Percentiles rank a stretch among this genome's conserved stretches.
These are phyloP conservation scores for Esteya vermicola DNA, from an alignment of 2,329 filamentous ascomycete species.

Conservation along the genomic window DNA sequence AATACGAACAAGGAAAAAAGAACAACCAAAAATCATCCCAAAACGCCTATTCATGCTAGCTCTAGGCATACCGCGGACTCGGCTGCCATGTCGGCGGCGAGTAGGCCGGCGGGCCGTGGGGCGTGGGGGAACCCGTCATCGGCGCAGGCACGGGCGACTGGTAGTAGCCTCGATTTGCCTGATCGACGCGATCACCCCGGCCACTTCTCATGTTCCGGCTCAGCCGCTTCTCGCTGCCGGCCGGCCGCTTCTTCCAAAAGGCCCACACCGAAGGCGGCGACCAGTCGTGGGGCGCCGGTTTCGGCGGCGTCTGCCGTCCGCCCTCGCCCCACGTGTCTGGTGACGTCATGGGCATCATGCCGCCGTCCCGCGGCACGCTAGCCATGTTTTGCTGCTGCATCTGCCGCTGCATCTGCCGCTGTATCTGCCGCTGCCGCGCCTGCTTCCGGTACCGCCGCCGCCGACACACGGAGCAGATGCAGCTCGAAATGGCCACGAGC, in stretches of 20 bases:
- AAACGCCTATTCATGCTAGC: neutral
- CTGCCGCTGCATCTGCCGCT: neutral
- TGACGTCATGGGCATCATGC: neutral
- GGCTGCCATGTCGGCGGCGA: neutral
- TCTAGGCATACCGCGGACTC: neutral
- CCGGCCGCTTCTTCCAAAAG: neutral
- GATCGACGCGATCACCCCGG: too few species aligned
- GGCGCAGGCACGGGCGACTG: neutral
- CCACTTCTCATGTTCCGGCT: too few species aligned
- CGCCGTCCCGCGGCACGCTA: neutral
- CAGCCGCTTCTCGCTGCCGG: neutral
- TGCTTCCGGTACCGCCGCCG: constrained; percentile 5
- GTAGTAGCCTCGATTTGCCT: too few species aligned
- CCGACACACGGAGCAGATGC: constrained; percentile 43
- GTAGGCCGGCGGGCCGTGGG: neutral
- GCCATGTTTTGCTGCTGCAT: neutral
- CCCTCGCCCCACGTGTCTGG: neutral
- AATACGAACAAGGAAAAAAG: neutral
- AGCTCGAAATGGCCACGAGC: constrained; percentile 53
- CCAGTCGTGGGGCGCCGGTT: neutral
- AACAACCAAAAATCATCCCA: neutral
- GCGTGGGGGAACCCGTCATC: neutral
- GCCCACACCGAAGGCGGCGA: neutral
- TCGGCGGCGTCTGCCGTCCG: neutral
- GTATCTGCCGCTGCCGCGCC: neutral